Conservation (phyloP, 768 basidiomycete genomes). For the Dendrothele bispora region DNA sequence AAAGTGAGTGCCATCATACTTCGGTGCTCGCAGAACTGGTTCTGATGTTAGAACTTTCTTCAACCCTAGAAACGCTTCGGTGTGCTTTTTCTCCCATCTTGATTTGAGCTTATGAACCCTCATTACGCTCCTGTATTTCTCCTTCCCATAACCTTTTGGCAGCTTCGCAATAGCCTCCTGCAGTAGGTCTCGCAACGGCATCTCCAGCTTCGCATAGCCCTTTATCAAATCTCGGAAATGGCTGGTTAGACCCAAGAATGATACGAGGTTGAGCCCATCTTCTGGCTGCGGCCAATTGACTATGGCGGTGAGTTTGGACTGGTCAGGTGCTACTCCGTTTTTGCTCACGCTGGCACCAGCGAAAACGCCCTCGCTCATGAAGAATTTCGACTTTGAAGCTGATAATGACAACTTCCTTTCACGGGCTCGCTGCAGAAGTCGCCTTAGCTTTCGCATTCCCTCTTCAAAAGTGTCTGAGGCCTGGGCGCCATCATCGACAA, state of each 20-base stretch:
- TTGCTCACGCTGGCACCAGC: no score
- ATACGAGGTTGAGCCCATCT: conserved; percentile 26
- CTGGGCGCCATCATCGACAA: no score
- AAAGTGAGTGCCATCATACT: conserved; percentile 24
- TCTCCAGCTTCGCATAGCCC: no score
- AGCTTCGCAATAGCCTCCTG: conserved; percentile 16
- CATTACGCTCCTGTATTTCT: conserved; percentile 25
- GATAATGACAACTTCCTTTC: conserved; percentile 32
- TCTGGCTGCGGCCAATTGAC: no score
- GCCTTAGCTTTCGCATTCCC: conserved; percentile 21
- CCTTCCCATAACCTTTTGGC: conserved; percentile 17
- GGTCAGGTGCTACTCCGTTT: conserved; percentile 32
- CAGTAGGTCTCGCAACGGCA: no score
- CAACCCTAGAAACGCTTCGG: no score
- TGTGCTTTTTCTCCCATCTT: conserved; percentile 18
- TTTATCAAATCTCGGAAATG: no score
- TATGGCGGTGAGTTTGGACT: conserved; percentile 35
- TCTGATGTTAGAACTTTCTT: no score
- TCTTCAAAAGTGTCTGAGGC: conserved; percentile 35
- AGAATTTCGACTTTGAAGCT: no score
- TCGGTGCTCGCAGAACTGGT: conserved; percentile 24
- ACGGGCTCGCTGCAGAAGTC: conserved; percentile 26
- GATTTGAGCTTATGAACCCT: conserved; percentile 10
- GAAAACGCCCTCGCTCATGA: no score
- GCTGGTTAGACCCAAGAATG: no score